Base-by-base conservation (phyloP, 1,139 yeast genomes). In the Meyerozyma elateridarum region DNA sequence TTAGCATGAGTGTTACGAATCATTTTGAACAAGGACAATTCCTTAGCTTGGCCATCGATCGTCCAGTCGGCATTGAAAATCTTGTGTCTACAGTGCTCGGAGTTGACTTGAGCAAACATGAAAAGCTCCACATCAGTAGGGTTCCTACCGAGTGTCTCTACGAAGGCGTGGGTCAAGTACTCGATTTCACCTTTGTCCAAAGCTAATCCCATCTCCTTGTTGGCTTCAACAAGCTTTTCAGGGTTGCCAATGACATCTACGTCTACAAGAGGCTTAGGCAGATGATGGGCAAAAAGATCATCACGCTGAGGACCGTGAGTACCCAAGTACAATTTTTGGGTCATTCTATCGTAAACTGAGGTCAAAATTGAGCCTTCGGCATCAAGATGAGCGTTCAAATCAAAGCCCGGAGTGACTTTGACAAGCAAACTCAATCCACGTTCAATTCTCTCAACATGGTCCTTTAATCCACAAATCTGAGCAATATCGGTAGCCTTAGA, bases 21-120 rank as follows among this genome's bases (percentile, higher is more conserved):
- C 98, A 93, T 89, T 61, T 84, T 79, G 69, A 93, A 93, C 45
- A 93, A 69, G 8, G 95, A 73, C 49, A 73, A 56, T 32, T 83
- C 82, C 58, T 85, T 85, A 49, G 72, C 61, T 37, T 75, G 71
- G 32, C 87, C 89, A 58, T 93, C 97, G 45, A 93, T 85, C 40
- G 87, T 85, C 99, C 99, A 93, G 51, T 85, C 95, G 31, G 99
- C 98, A 52, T 93, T 93, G 73, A 93, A 93, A 45, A 93, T 91
- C 65, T 93, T 93, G 69, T 93, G 99, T 61, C 99, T 85, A 70
- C 99, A 93, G 64, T 93, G 99, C 64, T 93, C 99, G 14, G 97
- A 88, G 65, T 93, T 93, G 47, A 93, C 98, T 64, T 93, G 99
- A 30, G 98, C 98, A 68, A 93, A 93, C 97, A 93, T 93, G 63